phyloP scores from a whole-genome alignment of 192 early-diverging fungal genomes.

The Backusella tarrabulga region DNA sequence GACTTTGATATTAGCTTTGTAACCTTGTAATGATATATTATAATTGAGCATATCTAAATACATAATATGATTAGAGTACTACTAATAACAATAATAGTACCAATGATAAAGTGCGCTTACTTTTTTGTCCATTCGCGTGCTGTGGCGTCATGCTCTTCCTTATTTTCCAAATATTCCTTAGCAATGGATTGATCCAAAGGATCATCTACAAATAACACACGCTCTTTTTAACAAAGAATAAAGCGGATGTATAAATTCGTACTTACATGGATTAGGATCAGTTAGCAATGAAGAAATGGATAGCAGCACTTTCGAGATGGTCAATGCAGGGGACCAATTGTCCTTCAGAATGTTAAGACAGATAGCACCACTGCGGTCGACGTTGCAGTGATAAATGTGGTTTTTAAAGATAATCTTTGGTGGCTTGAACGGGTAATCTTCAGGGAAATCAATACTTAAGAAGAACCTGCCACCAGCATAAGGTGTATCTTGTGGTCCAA shows the following conservation, averaged over 20 bases:
- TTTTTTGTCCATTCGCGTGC: conserved; percentile 93
- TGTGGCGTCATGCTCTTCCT: conserved; percentile 82
- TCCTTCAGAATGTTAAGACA: conserved; percentile 97
- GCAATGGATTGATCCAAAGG: conserved; percentile 92
- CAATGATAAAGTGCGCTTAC: conserved; percentile 46
- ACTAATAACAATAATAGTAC: too few relatives aligned
- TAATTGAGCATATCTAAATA: too few relatives aligned
- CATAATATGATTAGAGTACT: too few relatives aligned
- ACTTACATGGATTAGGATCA: conserved; percentile 89
- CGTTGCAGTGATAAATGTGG: conserved; percentile 97
- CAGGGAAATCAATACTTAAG: conserved; percentile 87
- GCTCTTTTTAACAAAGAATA: background rate
- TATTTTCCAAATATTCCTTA: conserved; percentile 78
- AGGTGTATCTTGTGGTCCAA: conserved; percentile 84
- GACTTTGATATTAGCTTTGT: too few relatives aligned
- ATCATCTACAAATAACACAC: conserved; percentile 64
- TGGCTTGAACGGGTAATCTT: conserved; percentile 95
- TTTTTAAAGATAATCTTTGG: conserved; percentile 90
- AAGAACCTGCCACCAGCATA: conserved; percentile 93
- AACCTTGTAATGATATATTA: too few relatives aligned
- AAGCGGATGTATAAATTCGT: too few relatives aligned
- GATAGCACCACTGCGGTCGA: conserved; percentile 86
- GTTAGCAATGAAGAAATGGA: conserved; percentile 90
- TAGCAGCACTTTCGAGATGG: conserved; percentile 92
- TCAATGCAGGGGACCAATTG: conserved; percentile 96